Evolutionary conservation across 2,329 filamentous ascomycete genomes (phyloP), one percentile per base, ranked within the genome.

Genomic region (Sporothrix variecibatus): DNA sequence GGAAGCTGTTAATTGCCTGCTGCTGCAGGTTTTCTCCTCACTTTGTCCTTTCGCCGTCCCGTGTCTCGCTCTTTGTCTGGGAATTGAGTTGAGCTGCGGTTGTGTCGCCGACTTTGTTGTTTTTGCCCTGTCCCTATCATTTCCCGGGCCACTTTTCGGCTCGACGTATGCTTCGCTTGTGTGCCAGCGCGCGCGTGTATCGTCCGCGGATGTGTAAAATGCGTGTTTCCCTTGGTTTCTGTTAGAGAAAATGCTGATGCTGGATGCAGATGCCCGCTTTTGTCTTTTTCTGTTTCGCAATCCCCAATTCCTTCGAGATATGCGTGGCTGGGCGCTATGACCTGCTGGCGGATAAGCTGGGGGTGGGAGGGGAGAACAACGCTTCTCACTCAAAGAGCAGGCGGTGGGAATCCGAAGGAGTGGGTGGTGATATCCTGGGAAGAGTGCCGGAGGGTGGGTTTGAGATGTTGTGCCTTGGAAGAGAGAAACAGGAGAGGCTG

Each of bases 1-100:
- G 76, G 75, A 76, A 23, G 75, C 49, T 64, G 73, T 73, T 77
- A 60, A 77, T 77, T 77, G 76, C 74, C 60, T 73, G 74, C 69
- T 73, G 73, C 56, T 51, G 73, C 60, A 58, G 68, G 15, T 34
- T 28, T 20, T 62, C 67, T 43, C 23, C 53, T 51, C 58, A 62
- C 46, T 70, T 53, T 38, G 53, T 43, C 68, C 11, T 40, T 58
- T 58, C 67, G 49, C 46, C 43, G 53, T 71, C 38, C 62, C 53
- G 56, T 71, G 73, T 73, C 51, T 68, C 26, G 43, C 40, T 71
- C 12, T 12, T 11, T 31, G 40, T 26, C 11, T 23, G 40, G 64
- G 43, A 53, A 28, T n/a, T 53, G 40, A 65, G 28, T 31, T 51
- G 34, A 71, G 69, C 15, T 23, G 51, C 11, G 5, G 56, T 58